Conservation (phyloP, 768 basidiomycete genomes). For the Leucocoprinus birnbaumii region DNA sequence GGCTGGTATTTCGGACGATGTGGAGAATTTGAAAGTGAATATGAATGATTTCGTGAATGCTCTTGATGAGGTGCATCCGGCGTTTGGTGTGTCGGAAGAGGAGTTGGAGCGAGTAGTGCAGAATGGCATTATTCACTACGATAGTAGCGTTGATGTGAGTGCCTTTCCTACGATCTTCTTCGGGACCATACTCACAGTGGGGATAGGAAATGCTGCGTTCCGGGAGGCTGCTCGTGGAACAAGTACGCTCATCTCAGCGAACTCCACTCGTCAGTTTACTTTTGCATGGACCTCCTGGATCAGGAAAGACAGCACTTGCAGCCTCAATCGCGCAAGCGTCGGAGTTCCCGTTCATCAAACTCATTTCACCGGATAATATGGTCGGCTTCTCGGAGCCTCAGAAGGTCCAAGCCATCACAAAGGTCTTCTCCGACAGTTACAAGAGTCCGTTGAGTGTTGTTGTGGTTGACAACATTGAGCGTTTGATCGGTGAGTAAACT, state of each 20-base stretch:
- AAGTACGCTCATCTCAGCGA: conserved; percentile 85
- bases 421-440: conserved; percentile 92
- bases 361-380: conserved; percentile 95
- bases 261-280: conserved; percentile 92
- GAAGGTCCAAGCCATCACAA: conserved; percentile 89
- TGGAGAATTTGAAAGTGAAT: conserved; percentile 90
- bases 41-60: conserved; percentile 85
- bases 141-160: conserved; percentile 70
- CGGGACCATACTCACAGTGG: background rate
- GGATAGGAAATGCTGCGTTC: conserved; percentile 80
- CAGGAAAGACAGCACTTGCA: conserved; percentile 93
- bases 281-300: conserved; percentile 84
- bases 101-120: conserved; percentile 91
- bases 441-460: conserved; percentile 97
- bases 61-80: conserved; percentile 91
- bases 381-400: conserved; percentile 92
- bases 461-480: conserved; percentile 92
- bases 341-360: conserved; percentile 97
- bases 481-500: conserved; percentile 70
- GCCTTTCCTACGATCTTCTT: background rate
- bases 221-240: conserved; percentile 87
- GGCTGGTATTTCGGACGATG: conserved; percentile 94
- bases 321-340: conserved; percentile 93
- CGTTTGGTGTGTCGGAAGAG: conserved; percentile 97
- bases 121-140: conserved; percentile 94